Base-by-base conservation (phyloP, 768 basidiomycete species). In the Dictyophora rubrovolvata region DNA sequence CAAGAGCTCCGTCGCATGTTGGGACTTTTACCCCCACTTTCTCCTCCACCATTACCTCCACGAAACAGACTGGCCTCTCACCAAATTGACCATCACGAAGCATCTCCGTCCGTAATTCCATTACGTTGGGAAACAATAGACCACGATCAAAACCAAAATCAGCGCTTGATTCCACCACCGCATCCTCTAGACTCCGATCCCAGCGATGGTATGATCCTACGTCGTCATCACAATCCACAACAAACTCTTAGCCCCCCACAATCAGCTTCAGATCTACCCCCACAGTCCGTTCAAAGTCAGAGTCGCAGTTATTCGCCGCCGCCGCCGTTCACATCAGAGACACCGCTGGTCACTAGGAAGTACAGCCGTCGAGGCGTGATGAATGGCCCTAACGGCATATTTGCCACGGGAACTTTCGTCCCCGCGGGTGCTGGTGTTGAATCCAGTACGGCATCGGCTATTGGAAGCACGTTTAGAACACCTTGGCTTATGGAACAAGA, bases 1-100 rank as follows among this genome's bases (percentile, higher is more conserved):
- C 79, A 81, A 55, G 79, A 88, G 63, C 72, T 99, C 62, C 78
- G 86, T 65, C 77, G 82, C 59, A 74, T 98, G 75, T 69, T 91
- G 61, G 84, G 81, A 0, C 69, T 84, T 3, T 16, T 28, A 18
- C 49, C 50, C 14, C 33, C 49, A 22, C 49, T 33, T 2, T 57
- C 57, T 7, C 49, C 57, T 53, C 50, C 21, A 18, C 50, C 50
- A 51, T 34, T 22, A 18, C 50, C 20, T 12, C 12, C 21, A 14
- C n/a, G 12, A n/a, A 12, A 12, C 42, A 42, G 12, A 42, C 42
- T 42, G 28, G 2, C 28, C 42, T 12, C 42, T 14, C 42, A 42
- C 10, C 42, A 4, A 42, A n/a, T 42, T 5, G 42, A 42, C 42
- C 42, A n/a, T 9, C 42, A 42, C 42, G n/a, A n/a, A 3, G n/a